Evolutionary conservation across 352 stramenopile species (phyloP).

Genomic region (Phytophthora hibernalis): DNA sequence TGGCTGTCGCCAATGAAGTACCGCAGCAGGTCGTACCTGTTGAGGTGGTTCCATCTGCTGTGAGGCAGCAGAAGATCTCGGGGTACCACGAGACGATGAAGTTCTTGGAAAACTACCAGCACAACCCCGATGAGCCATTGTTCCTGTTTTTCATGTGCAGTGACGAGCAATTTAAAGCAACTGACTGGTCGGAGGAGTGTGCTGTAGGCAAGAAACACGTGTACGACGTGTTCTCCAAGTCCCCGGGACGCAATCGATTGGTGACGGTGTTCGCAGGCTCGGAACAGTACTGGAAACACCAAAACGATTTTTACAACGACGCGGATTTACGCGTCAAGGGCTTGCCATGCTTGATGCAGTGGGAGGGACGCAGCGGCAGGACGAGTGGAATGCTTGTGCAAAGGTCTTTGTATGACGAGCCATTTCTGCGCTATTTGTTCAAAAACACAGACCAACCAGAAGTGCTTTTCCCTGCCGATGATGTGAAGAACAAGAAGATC

Average conservation of each 20-base stretch:
- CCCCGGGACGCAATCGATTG: conserved; percentile 53
- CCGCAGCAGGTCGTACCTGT: neutral
- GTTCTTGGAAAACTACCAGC: conserved; percentile 59
- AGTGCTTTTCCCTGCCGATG: conserved; percentile 27
- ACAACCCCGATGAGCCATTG: conserved; percentile 47
- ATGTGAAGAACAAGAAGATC: conserved; percentile 44
- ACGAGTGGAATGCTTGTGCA: conserved; percentile 52
- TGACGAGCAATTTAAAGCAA: conserved; percentile 55
- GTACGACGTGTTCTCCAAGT: conserved; percentile 68
- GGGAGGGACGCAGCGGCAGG: conserved; percentile 39
- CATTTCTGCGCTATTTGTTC: conserved; percentile 60
- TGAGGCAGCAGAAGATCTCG: conserved; percentile 50
- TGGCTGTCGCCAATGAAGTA: conserved; percentile 4
- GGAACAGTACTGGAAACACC: conserved; percentile 49
- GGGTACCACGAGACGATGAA: conserved; percentile 59
- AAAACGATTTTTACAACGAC: conserved; percentile 57
- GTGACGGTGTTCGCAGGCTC: conserved; percentile 68
- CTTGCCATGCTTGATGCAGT: conserved; percentile 53
- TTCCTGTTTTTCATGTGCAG: conserved; percentile 81
- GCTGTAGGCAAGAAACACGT: conserved; percentile 55
- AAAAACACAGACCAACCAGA: conserved; percentile 43
- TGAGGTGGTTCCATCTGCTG: conserved; percentile 29
- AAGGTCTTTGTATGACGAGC: conserved; percentile 45
- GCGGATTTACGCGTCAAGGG: conserved; percentile 46
- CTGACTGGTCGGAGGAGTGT: conserved; percentile 65